These are phyloP conservation scores for Boletellus ananas DNA, from an alignment of 768 basidiomycete species.

Conservation along the genomic window DNA sequence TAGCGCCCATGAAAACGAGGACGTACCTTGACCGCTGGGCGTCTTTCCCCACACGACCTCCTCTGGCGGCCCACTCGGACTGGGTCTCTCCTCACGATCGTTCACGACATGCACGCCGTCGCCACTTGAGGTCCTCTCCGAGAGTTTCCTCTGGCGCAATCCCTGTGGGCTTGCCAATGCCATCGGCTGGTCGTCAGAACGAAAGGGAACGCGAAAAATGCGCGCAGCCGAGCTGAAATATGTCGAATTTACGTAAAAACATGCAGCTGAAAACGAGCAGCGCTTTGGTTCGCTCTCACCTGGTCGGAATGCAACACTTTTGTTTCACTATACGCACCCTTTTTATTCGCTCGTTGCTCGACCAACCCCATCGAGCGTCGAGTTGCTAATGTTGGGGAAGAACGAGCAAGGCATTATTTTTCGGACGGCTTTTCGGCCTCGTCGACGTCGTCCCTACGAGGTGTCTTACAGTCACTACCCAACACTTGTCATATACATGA, in stretches of 20 bases:
- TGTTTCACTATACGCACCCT: constrained; percentile 29
- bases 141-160: constrained; percentile 23
- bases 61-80: constrained; percentile 20
- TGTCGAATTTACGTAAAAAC: constrained; percentile 12
- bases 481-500: background rate
- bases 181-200: constrained; percentile 14
- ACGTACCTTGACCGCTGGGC: constrained; percentile 68
- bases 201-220: background rate
- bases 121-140: background rate
- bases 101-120: constrained; percentile 5
- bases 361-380: constrained; percentile 39
- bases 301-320: too few species aligned
- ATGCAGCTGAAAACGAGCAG: background rate
- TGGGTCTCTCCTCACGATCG: constrained; percentile 11
- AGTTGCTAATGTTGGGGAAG: constrained; percentile 54
- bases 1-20: background rate
- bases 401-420: constrained; percentile 47
- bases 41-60: constrained; percentile 91
- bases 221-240: background rate
- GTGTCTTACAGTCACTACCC: constrained; percentile 43
- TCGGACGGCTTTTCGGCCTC: constrained; percentile 42
- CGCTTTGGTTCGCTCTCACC: too few species aligned
- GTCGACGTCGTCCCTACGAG: constrained; percentile 57
- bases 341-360: constrained; percentile 48
- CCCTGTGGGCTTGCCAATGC: constrained; percentile 14